phyloP scores from a whole-genome alignment of 2,329 filamentous ascomycete species.

The Tolypocladium ophioglossoides region DNA sequence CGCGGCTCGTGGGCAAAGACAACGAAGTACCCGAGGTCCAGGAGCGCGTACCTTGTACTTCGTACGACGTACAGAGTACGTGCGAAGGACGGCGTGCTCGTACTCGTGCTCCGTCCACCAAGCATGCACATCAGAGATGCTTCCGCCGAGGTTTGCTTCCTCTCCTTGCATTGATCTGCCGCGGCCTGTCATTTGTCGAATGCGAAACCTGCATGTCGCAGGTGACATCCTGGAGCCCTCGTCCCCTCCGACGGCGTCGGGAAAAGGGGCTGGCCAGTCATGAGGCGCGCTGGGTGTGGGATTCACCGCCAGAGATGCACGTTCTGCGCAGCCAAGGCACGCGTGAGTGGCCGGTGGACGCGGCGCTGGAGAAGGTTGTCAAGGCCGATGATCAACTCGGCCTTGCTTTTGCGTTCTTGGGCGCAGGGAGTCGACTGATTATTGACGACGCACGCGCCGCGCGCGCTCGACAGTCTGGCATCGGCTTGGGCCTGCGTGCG shows the following conservation, averaged over 20 bases:
- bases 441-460: no score
- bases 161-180: background rate
- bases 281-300: background rate
- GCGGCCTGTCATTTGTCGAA: background rate
- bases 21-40: no score
- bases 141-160: background rate
- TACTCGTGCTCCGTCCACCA: background rate
- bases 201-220: background rate
- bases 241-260: background rate
- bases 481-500: background rate
- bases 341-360: no score
- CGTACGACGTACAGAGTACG: no score
- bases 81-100: no score
- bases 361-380: no score
- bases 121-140: background rate
- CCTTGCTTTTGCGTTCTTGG: no score
- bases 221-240: background rate
- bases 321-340: no score
- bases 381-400: no score
- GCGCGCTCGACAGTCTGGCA: background rate
- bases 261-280: background rate
- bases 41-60: no score
- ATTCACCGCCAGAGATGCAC: background rate
- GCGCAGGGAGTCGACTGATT: no score
- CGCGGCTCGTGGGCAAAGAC: no score